phyloP scores from a whole-genome alignment of 2,329 filamentous ascomycete species.

The Penicillium janthinellum region DNA sequence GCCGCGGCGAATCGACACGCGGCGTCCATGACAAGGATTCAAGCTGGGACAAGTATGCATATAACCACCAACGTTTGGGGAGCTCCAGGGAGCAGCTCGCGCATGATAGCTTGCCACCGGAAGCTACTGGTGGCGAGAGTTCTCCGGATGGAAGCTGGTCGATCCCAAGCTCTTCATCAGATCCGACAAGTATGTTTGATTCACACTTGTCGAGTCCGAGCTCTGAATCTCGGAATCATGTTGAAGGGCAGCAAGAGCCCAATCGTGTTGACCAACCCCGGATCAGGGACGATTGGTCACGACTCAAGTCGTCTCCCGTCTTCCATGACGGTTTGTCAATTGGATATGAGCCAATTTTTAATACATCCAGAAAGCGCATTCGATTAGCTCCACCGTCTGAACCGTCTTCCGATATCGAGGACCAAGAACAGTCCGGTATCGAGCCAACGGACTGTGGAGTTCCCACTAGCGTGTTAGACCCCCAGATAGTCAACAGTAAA shows the following conservation, averaged over 20 bases:
- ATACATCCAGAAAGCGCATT: background rate
- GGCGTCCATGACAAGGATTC: background rate
- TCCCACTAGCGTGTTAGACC: background rate
- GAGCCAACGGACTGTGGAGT: background rate
- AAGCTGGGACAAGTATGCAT: background rate
- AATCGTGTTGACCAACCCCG: background rate
- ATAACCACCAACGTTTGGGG: background rate
- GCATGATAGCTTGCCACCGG: background rate
- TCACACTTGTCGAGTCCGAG: background rate
- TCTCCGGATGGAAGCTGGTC: background rate
- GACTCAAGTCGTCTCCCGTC: background rate
- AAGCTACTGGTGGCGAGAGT: background rate
- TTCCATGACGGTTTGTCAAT: background rate
- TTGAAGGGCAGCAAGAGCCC: background rate
- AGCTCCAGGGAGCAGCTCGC: background rate
- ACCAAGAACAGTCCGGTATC: background rate
- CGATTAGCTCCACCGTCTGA: background rate
- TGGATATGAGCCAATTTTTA: background rate
- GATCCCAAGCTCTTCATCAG: background rate
- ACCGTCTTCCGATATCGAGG: background rate
- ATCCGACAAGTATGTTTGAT: background rate
- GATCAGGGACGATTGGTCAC: background rate
- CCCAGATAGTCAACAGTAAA: background rate
- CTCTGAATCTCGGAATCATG: background rate
- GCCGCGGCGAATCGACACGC: background rate